A percentile compares a stretch with the other conserved stretches of the same genome.
phyloP scores from a whole-genome alignment of 768 basidiomycete species.

The Guyanaporus albipodus region DNA sequence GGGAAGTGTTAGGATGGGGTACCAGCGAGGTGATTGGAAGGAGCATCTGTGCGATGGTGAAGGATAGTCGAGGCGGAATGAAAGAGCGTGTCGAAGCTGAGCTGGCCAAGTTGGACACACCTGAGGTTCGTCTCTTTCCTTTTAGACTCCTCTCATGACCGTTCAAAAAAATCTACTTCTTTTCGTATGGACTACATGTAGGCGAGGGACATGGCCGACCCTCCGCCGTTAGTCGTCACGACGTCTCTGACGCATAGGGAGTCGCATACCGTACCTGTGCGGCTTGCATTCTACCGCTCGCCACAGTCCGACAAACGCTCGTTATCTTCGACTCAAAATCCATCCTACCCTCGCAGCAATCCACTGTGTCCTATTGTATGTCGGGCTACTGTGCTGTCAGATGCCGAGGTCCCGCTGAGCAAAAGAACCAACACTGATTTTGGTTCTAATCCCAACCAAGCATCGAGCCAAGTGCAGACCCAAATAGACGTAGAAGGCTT shows the following conservation, averaged over 20 bases:
- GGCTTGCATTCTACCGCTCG: slow-evolving; percentile 38
- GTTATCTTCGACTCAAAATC: neutral
- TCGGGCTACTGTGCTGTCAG: slow-evolving; percentile 24
- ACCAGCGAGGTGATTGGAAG: slow-evolving; percentile 51
- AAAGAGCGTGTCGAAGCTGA: slow-evolving; percentile 27
- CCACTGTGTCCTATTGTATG: slow-evolving; percentile 28
- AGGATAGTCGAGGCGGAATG: slow-evolving; percentile 15
- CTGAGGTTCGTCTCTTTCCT: slow-evolving; percentile 12
- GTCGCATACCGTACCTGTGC: slow-evolving; percentile 26
- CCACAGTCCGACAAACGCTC: slow-evolving; percentile 9
- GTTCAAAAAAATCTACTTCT: neutral
- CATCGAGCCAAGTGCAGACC: neutral
- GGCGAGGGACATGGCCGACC: slow-evolving; percentile 10
- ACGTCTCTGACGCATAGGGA: slow-evolving; percentile 40
- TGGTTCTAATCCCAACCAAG: neutral
- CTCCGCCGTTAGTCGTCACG: slow-evolving; percentile 17
- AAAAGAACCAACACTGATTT: neutral
- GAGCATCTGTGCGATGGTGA: slow-evolving; percentile 38
- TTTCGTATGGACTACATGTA: neutral
- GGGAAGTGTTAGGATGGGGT: slow-evolving; percentile 65
- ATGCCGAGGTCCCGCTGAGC: neutral
- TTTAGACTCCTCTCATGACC: neutral
- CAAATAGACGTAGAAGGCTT: neutral
- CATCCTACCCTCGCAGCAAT: slow-evolving; percentile 17
- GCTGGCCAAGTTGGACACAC: slow-evolving; percentile 19